These are phyloP conservation scores for Camelina laxa DNA, from an alignment of 345 rosid genomes.

Conservation along the genomic window DNA sequence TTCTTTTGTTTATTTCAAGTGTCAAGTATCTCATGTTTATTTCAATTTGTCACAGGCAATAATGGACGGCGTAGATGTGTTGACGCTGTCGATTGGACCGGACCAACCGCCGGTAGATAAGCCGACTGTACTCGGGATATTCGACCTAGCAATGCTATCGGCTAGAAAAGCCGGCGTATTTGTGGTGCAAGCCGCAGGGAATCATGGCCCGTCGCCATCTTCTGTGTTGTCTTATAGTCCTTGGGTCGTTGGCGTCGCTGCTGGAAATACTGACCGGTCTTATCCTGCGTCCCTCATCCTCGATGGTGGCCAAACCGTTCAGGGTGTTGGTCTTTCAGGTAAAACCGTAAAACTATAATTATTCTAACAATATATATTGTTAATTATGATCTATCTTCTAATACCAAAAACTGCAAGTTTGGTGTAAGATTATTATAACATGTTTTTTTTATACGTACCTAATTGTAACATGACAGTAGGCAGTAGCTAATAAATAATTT, in stretches of 20 bases:
- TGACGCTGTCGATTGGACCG: conserved; percentile 74
- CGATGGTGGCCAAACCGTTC: conserved; percentile 59
- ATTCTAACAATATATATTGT: too few species aligned
- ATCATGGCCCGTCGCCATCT: conserved; percentile 67
- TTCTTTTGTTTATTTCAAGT: too few species aligned
- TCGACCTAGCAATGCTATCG: conserved; percentile 61
- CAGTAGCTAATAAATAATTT: too few species aligned
- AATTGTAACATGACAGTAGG: too few species aligned
- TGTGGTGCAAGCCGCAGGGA: conserved; percentile 90
- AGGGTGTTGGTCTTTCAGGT: conserved; percentile 82
- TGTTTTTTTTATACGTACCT: too few species aligned
- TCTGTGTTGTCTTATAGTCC: conserved; percentile 80
- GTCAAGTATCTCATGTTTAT: too few species aligned
- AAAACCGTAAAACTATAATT: conserved; percentile 38
- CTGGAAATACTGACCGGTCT: conserved; percentile 65
- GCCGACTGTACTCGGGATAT: conserved; percentile 62
- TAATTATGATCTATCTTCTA: too few species aligned
- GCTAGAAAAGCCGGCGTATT: conserved; percentile 77
- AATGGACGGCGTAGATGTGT: conserved; percentile 71
- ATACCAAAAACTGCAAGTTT: too few species aligned
- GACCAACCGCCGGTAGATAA: conserved; percentile 66
- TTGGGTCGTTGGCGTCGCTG: conserved; percentile 71
- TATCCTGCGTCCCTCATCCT: conserved; percentile 64
- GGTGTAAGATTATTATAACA: too few species aligned
- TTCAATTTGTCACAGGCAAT: conserved; percentile 62